Evolutionary conservation across 208 protist species (phyloP).

Genomic region (Trypanosoma melophagium): DNA sequence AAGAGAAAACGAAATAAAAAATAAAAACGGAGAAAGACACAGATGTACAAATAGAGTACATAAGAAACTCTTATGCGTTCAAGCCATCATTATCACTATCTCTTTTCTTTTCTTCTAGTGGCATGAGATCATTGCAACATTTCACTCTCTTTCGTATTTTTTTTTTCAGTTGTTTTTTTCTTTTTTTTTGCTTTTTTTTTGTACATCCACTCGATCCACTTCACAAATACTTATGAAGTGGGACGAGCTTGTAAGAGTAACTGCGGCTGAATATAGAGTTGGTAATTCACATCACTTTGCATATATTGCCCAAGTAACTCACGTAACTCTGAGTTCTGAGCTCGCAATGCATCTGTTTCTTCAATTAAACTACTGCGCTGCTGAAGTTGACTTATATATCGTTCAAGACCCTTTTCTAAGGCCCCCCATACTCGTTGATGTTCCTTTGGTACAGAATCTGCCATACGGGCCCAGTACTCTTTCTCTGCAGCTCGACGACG

Average conservation of each 20-base stretch:
- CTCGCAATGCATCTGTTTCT: constrained; percentile 82
- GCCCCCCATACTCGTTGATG: constrained; percentile 86
- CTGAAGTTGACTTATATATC: constrained; percentile 90
- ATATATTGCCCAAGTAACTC: constrained; percentile 92
- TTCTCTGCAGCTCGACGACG: constrained; percentile 51
- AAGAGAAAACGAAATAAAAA: no score
- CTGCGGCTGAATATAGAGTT: constrained; percentile 84
- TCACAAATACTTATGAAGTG: not conserved
- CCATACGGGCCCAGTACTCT: constrained; percentile 88
- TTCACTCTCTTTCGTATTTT: no score
- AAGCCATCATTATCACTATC: no score
- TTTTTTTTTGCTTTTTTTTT: no score
- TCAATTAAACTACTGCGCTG: constrained; percentile 84
- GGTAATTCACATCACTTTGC: constrained; percentile 88
- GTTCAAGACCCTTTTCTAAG: constrained; percentile 85
- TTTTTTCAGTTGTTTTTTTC: no score
- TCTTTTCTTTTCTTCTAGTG: no score
- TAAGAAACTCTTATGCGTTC: no score
- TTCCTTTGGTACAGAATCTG: constrained; percentile 69
- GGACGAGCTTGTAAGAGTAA: constrained; percentile 37
- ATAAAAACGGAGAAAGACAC: no score
- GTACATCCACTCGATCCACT: no score
- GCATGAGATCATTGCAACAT: no score
- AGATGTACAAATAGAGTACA: no score
- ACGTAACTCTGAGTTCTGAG: constrained; percentile 93